A percentile compares a stretch with the other conserved stretches of the same genome.
Evolutionary conservation across 192 early-diverging fungal genomes (phyloP).

Genomic region (Umbelopsis vinacea): DNA sequence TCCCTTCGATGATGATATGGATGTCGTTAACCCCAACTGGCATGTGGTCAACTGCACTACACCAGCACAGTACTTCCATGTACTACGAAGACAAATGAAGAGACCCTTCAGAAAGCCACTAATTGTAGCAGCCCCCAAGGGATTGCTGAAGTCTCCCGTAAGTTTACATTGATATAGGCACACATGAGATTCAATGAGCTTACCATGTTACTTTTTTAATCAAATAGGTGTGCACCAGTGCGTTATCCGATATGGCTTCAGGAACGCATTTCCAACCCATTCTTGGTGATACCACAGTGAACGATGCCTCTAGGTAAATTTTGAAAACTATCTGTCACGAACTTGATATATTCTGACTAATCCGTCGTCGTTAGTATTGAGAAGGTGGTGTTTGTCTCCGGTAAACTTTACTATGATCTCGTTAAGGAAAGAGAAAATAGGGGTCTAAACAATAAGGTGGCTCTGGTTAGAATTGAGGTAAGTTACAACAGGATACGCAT

Average conservation of each 20-base stretch:
- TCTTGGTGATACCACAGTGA: constrained; percentile 63
- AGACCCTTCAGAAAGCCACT: constrained; percentile 93
- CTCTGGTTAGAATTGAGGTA: constrained; percentile 83
- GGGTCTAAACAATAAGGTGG: constrained; percentile 63
- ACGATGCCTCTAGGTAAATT: constrained; percentile 42
- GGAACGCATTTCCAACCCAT: constrained; percentile 88
- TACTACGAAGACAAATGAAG: constrained; percentile 84
- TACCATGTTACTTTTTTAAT: background rate
- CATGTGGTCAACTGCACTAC: constrained; percentile 92
- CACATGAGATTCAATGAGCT: constrained; percentile 9
- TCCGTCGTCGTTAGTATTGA: constrained; percentile 42
- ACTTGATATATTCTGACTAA: background rate
- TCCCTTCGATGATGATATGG: constrained; percentile 62
- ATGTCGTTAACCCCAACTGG: constrained; percentile 85
- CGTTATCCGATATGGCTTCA: constrained; percentile 80
- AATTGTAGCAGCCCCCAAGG: constrained; percentile 81
- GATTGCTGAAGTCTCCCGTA: constrained; percentile 64
- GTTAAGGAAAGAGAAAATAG: constrained; percentile 73
- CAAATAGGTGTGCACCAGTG: constrained; percentile 56
- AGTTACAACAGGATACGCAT: background rate
- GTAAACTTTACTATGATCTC: constrained; percentile 94
- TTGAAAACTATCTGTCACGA: background rate
- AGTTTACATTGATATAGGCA: constrained; percentile 5
- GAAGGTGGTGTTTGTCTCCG: constrained; percentile 85
- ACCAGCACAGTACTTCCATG: constrained; percentile 96